Base-by-base conservation (phyloP, 441 rosid species). In the Corymbia calophylla region DNA sequence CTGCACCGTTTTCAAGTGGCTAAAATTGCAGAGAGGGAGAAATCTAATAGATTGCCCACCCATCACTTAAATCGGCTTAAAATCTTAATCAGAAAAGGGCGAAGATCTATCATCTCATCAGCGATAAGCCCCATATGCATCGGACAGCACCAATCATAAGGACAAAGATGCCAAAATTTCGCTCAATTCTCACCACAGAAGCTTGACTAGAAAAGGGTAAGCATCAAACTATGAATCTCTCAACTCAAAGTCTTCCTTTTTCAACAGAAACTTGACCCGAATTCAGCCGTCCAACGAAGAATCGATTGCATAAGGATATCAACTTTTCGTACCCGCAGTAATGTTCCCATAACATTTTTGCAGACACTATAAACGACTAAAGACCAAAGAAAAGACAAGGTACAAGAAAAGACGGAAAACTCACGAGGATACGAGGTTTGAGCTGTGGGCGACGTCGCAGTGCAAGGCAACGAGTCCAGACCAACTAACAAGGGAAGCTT, bases 381-480 rank as follows among this genome's bases (percentile, higher is more conserved):
- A 32, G 86, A n/a, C 25, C 48, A 8, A 35, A 16, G 82, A 87
- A 87, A 53, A 68, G n/a, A 88, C 47, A 19, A 19, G 23, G 44
- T 68, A 7, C 82, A 48, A 55, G 27, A 48, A 6, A 73, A 62
- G 25, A 9, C 87, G 87, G 47, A 53, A 48, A 92, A 91, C 95
- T 92, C 91, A 97, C 99, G 87, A 31, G 95, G 93, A 89, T 92
- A 88, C 64, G 92, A 92, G 64, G 85, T 77, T 90, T 91, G 90
- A 82, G 88, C 89, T 89, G 87, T 93, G 27, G 94, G 92, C 47
- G 92, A 88, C 89, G 88, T 88, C 80, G 90, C 92, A 92, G 89
- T 66, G 89, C 93, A 92, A 60, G 97, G 96, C 17, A 97, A 91
- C 13, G 96, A 95, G 86, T 94, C 93, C 80, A 92, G 92, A n/a